These are phyloP conservation scores for Entomortierella parvispora DNA, from an alignment of 192 early-diverging fungal genomes.

Conservation along the genomic window DNA sequence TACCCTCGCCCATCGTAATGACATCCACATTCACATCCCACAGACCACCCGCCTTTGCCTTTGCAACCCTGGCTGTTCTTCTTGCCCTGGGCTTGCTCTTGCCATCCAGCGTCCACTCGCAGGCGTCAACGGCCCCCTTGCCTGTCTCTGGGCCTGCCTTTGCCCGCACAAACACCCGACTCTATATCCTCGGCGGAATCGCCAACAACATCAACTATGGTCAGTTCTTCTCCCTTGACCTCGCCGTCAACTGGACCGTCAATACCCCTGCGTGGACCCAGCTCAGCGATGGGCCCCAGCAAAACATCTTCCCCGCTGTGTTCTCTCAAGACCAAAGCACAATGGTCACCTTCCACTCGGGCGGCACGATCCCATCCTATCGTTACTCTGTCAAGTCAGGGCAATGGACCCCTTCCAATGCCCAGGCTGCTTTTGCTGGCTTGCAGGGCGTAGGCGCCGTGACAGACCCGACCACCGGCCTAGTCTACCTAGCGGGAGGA, in stretches of 20 bases:
- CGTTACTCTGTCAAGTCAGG: slow-evolving; percentile 13
- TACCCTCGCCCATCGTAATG: too few species aligned
- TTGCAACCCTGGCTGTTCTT: too few species aligned
- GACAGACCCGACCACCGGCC: slow-evolving; percentile 20
- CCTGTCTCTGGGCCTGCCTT: slow-evolving; percentile 18
- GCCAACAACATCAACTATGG: neutral
- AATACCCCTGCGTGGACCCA: slow-evolving; percentile 18
- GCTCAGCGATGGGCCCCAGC: slow-evolving; percentile 17
- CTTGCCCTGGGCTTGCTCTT: neutral
- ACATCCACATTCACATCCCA: too few species aligned
- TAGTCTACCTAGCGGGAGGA: slow-evolving; percentile 30
- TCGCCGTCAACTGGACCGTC: slow-evolving; percentile 16
- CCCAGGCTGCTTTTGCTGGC: neutral
- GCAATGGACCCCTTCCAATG: slow-evolving; percentile 8
- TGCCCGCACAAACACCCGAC: slow-evolving; percentile 16
- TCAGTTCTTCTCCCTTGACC: slow-evolving; percentile 36
- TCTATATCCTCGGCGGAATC: slow-evolving; percentile 27
- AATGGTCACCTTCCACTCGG: slow-evolving; percentile 27
- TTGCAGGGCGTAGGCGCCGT: slow-evolving; percentile 35
- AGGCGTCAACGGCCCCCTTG: neutral
- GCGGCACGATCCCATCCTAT: neutral
- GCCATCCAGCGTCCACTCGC: neutral
- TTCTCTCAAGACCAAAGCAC: slow-evolving; percentile 31
- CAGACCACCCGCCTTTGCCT: too few species aligned
- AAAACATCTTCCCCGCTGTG: slow-evolving; percentile 19